Percentiles rank a stretch among this genome's conserved stretches.
Evolutionary conservation across 1,284 basidiomycete genomes (phyloP).

Genomic region (Puccinia hordei): DNA sequence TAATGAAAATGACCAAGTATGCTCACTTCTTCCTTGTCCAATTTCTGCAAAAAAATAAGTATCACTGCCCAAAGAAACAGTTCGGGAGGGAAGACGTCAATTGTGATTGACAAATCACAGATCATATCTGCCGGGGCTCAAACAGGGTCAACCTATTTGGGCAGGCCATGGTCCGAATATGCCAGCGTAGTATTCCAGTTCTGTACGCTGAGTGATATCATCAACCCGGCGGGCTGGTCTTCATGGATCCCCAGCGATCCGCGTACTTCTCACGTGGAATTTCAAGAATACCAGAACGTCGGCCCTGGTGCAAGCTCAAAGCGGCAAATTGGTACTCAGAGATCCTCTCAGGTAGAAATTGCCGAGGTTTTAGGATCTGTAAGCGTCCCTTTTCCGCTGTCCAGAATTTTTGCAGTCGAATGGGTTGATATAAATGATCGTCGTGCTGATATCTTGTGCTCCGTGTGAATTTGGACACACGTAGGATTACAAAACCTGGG

Average conservation of each 20-base stretch:
- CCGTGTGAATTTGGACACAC: too few species aligned
- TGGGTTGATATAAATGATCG: too few species aligned
- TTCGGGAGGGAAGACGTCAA: too few species aligned
- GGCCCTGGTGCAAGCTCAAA: neutral
- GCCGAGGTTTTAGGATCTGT: constrained; percentile 18
- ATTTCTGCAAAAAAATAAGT: too few species aligned
- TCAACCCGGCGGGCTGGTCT: constrained; percentile 25
- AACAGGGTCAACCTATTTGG: constrained; percentile 24
- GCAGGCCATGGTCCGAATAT: constrained; percentile 23
- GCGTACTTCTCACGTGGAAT: constrained; percentile 4
- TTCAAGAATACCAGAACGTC: constrained; percentile 16
- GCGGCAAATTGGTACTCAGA: neutral
- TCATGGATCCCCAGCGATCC: constrained; percentile 28
- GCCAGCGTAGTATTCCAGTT: constrained; percentile 14
- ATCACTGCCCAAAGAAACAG: too few species aligned
- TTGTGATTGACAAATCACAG: too few species aligned
- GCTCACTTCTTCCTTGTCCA: too few species aligned
- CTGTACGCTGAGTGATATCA: constrained; percentile 18
- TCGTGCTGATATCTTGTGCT: too few species aligned
- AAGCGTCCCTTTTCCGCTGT: neutral
- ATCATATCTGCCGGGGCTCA: neutral
- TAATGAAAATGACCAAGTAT: too few species aligned
- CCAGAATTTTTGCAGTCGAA: too few species aligned
- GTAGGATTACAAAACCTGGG: too few species aligned
- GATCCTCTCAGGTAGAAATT: neutral